These are phyloP conservation scores for Kodamaea lidongshanica DNA, from an alignment of 805 yeast species.

Conservation along the genomic window DNA sequence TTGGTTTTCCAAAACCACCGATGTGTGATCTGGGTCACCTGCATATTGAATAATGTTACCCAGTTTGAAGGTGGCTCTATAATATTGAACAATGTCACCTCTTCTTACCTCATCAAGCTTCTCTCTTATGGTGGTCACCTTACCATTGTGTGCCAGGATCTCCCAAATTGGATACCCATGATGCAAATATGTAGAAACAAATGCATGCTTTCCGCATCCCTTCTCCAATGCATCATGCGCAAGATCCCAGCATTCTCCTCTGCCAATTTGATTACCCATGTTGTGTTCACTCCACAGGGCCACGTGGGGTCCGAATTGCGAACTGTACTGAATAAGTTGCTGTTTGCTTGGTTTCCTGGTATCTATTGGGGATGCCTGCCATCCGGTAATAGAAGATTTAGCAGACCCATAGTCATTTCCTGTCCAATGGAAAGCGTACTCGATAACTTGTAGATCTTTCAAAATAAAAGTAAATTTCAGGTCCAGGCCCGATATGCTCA, in stretches of 20 bases:
- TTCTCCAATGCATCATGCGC: conserved; percentile 48
- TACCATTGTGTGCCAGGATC: conserved; percentile 15
- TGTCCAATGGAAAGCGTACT: conserved; percentile 37
- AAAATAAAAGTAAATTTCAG: conserved; percentile 34
- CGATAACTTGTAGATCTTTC: conserved; percentile 36
- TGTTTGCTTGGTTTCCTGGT: conserved; percentile 23
- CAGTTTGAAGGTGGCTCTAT: conserved; percentile 32
- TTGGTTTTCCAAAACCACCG: conserved; percentile 26
- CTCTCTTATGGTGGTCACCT: conserved; percentile 17
- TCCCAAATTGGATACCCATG: conserved; percentile 43
- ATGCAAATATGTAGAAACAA: conserved; percentile 40
- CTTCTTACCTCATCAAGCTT: conserved; percentile 38
- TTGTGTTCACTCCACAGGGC: conserved; percentile 51
- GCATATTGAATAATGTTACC: conserved; percentile 30
- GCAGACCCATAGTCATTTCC: conserved; percentile 17
- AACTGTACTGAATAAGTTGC: conserved; percentile 28
- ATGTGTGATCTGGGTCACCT: conserved; percentile 53
- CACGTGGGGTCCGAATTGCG: conserved; percentile 44
- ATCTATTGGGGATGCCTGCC: conserved; percentile 39
- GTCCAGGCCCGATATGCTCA: conserved; percentile 6
- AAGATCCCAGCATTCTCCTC: conserved; percentile 59
- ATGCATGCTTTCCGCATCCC: conserved; percentile 55
- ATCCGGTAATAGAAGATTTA: conserved; percentile 24
- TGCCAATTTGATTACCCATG: conserved; percentile 43
- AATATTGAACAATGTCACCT: conserved; percentile 54